Evolutionary conservation across 352 stramenopile species (phyloP).

Genomic region (Phytophthora constricta): DNA sequence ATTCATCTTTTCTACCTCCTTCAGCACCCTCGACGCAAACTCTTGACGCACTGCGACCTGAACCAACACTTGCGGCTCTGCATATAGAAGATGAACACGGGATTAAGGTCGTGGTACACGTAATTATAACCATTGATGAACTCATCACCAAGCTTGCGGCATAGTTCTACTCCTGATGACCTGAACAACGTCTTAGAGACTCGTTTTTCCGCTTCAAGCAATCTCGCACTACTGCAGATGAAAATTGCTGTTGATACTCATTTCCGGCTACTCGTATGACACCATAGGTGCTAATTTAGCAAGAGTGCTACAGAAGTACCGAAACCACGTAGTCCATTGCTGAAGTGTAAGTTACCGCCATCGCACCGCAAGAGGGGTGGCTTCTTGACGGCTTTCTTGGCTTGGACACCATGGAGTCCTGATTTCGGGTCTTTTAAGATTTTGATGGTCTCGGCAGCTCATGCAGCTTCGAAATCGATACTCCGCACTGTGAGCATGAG

Average conservation of each 20-base stretch:
- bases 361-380: too few relatives aligned
- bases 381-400: not conserved
- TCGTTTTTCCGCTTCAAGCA: not conserved
- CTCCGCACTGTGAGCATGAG: not conserved
- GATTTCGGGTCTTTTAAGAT: too few relatives aligned
- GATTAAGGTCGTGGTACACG: not conserved
- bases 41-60: not conserved
- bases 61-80: conserved; percentile 2
- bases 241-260: not conserved
- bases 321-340: conserved; percentile 5
- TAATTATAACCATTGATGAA: not conserved
- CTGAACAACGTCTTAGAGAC: not conserved
- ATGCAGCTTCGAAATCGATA: not conserved
- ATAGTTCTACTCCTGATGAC: not conserved
- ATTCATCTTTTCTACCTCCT: not conserved
- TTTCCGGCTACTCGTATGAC: not conserved
- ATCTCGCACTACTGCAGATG: too few relatives aligned
- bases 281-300: conserved; percentile 9
- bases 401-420: not conserved
- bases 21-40: not conserved
- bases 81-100: not conserved
- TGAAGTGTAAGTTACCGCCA: too few relatives aligned
- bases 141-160: not conserved
- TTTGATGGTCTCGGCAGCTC: not conserved
- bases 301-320: not conserved